Evolutionary conservation across 2,329 filamentous ascomycete species (phyloP).

Genomic region (Paramyrothecium roridum): DNA sequence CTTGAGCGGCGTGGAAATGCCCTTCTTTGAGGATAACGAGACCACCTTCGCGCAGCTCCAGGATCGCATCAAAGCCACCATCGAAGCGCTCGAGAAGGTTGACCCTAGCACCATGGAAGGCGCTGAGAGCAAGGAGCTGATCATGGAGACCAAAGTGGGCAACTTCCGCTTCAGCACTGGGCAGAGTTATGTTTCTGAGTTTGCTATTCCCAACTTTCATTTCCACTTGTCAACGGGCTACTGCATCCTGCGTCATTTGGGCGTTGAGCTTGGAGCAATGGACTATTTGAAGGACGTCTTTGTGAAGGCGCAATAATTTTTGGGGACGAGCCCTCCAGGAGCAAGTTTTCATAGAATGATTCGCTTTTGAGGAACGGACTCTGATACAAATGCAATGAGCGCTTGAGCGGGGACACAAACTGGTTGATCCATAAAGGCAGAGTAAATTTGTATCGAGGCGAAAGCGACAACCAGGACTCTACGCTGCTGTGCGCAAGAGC

Average conservation of each 20-base stretch:
- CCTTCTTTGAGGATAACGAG: constrained; percentile 17
- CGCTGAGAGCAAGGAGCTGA: constrained; percentile 17
- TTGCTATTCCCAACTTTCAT: constrained; percentile 55
- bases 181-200: constrained; percentile 37
- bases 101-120: constrained; percentile 16
- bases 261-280: constrained; percentile 53
- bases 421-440: too few species aligned
- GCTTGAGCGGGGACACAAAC: too few species aligned
- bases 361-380: too few species aligned
- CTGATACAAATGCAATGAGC: too few species aligned
- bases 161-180: constrained; percentile 24
- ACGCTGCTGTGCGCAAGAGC: too few species aligned
- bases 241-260: constrained; percentile 51
- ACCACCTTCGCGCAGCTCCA: constrained; percentile 25
- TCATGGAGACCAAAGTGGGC: constrained; percentile 19
- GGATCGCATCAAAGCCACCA: constrained; percentile 18
- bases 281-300: constrained; percentile 43
- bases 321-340: too few species aligned
- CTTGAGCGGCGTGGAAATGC: constrained; percentile 7
- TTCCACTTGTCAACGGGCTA: constrained; percentile 59
- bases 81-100: constrained; percentile 24
- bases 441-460: too few species aligned
- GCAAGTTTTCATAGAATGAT: too few species aligned
- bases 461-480: too few species aligned
- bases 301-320: constrained; percentile 1